Conservation (phyloP, 129 eudicot genomes). For the Deinandra increscens region DNA sequence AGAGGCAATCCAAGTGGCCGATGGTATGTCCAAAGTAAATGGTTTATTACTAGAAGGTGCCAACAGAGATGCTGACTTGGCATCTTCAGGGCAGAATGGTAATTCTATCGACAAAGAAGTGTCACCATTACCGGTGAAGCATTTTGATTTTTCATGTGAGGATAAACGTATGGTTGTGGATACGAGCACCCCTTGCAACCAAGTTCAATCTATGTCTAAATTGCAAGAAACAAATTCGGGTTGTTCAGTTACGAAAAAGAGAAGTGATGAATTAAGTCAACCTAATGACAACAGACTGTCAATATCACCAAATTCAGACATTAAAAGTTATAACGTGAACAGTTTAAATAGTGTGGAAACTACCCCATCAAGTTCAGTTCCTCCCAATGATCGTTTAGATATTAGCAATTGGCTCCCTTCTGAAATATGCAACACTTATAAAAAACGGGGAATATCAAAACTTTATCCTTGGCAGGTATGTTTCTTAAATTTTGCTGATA, state of each 20-base stretch:
- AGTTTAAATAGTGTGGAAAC: conserved; percentile 34
- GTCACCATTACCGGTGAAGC: conserved; percentile 89
- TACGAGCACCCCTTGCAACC: conserved; percentile 19
- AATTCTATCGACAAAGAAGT: conserved; percentile 49
- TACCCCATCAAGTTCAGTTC: conserved; percentile 75
- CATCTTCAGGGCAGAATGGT: conserved; percentile 31
- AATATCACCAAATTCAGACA: conserved; percentile 40
- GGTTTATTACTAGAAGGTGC: not conserved
- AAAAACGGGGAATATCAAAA: conserved; percentile 71
- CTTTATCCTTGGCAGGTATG: conserved; percentile 95
- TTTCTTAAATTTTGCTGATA: not conserved
- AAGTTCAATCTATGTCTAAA: conserved; percentile 27
- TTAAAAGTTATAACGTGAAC: conserved; percentile 13
- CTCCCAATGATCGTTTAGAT: conserved; percentile 51
- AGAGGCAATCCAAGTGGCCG: conserved; percentile 91
- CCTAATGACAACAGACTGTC: conserved; percentile 31
- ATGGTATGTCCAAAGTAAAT: conserved; percentile 47
- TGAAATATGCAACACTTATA: conserved; percentile 68
- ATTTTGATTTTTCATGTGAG: conserved; percentile 79
- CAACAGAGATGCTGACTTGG: conserved; percentile 33
- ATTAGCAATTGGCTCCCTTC: conserved; percentile 84
- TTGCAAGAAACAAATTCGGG: conserved; percentile 34
- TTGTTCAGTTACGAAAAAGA: conserved; percentile 31
- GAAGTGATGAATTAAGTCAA: conserved; percentile 24
- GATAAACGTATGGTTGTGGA: conserved; percentile 42